Conservation (phyloP, 2,329 filamentous ascomycete genomes). For the Lasiodiplodia sp. region DNA sequence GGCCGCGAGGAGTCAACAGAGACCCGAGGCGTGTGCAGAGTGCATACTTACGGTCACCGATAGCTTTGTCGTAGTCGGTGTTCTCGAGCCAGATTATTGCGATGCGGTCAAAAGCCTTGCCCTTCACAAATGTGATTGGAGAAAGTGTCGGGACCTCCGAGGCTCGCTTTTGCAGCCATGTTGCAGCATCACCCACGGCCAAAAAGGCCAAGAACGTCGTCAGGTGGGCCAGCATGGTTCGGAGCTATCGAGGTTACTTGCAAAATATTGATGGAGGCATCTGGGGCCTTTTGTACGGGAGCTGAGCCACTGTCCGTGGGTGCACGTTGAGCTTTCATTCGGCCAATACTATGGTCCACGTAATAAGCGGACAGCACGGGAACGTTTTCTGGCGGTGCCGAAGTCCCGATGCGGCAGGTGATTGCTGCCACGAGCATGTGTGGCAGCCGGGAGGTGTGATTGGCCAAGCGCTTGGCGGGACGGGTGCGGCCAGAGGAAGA, state of each 20-base stretch:
- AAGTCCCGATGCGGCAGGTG: constrained; percentile 12
- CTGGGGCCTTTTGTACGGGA: background rate
- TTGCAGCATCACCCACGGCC: constrained; percentile 5
- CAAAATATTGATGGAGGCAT: background rate
- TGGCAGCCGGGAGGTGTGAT: background rate
- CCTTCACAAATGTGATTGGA: constrained; percentile 50
- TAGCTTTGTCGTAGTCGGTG: constrained; percentile 70
- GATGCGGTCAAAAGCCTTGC: constrained; percentile 75
- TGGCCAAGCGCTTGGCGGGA: constrained; percentile 5
- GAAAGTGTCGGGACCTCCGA: background rate
- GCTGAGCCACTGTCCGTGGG: background rate
- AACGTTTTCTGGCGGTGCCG: background rate
- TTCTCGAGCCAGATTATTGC: constrained; percentile 82
- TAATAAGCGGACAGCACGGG: constrained; percentile 16
- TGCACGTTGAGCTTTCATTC: background rate
- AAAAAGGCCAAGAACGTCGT: background rate
- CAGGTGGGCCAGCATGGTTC: constrained; percentile 9
- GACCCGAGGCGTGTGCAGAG: background rate
- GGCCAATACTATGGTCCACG: background rate
- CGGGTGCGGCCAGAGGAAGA: background rate
- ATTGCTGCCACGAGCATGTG: constrained; percentile 10
- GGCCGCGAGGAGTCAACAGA: constrained; percentile 41
- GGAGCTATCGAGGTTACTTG: background rate
- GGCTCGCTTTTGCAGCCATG: constrained; percentile 1
- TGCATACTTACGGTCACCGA: constrained; percentile 63